phyloP scores from a whole-genome alignment of 2,329 filamentous ascomycete species.

The Diaporthe sp. region DNA sequence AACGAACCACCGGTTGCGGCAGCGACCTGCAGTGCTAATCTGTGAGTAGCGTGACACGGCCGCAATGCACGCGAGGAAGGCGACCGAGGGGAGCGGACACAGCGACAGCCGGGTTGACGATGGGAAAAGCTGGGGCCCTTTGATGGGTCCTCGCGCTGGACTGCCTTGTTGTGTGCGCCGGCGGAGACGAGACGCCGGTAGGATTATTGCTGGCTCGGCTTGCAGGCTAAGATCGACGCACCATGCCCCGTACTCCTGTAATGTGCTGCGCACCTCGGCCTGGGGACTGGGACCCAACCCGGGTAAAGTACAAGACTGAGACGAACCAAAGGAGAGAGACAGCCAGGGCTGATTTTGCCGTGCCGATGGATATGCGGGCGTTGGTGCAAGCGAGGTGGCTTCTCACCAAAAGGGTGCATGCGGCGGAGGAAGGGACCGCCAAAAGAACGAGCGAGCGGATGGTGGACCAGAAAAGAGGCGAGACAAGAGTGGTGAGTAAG shows the following conservation, averaged over 20 bases:
- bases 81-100: slow-evolving; percentile 11
- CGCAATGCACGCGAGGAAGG: slow-evolving; percentile 8
- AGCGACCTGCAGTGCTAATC: slow-evolving; percentile 23
- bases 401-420: slow-evolving; percentile 1
- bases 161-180: not conserved
- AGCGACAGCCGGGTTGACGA: slow-evolving; percentile 1
- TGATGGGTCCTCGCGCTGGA: not conserved
- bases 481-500: slow-evolving; percentile 36
- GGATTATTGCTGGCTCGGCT: slow-evolving; percentile 15
- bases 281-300: not conserved
- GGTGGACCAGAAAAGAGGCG: slow-evolving; percentile 1
- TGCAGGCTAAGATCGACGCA: slow-evolving; percentile 22
- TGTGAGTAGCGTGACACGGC: slow-evolving; percentile 23
- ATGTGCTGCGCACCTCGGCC: not conserved
- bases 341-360: slow-evolving; percentile 15
- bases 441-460: slow-evolving; percentile 8
- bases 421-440: not conserved
- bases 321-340: not conserved
- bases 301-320: slow-evolving; percentile 12
- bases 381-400: slow-evolving; percentile 24
- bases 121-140: not conserved
- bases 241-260: not conserved
- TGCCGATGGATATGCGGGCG: slow-evolving; percentile 16
- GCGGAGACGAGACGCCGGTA: slow-evolving; percentile 16
- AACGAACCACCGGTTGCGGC: slow-evolving; percentile 16